Evolutionary conservation across 2,329 filamentous ascomycete genomes (phyloP), one percentile per base, ranked within the genome.

Genomic region (Trichophyton schoenleinii): DNA sequence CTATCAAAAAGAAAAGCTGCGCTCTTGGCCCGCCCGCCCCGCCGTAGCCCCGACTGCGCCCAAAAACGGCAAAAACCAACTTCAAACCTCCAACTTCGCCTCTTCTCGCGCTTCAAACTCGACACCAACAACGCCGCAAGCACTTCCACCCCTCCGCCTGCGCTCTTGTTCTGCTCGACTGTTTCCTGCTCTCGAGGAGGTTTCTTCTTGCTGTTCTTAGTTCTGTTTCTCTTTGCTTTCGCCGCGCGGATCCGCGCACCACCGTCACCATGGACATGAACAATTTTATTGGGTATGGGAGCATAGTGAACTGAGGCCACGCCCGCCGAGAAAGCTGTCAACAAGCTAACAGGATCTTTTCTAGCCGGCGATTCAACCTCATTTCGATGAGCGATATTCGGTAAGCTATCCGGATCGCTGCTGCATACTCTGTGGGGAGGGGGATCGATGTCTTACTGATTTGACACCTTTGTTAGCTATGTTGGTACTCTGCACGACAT

Each of bases 381-480:
- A 94, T 96, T 77, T 96, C 91, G 64, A 95, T 92, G 81, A 96
- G 90, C 77, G 91, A 96, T 78, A 96, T 96, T 78, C 89, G 91
- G 89, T 96, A 82, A 72, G 85, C 77, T 65, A 60, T 62, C 42
- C 48, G 61, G 64, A 62, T 64, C 64, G 66, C 62, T 36, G 20
- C 52, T 49, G 38, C 7, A n/a, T 31, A n/a, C 52, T 59, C 61
- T 15, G n/a, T 22, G n/a, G 3, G 42, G 41, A 15, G 36, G 42
- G 41, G 25, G 36, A 3, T 11, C 20, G 28, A n/a, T 34, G 13
- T 31, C 44, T 15, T 15, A 8, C 34, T 38, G 11, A 38, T 38
- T 58, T 58, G 22, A 25, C 55, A 48, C 6, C 38, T 9, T 36
- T 22, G 18, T 44, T 71, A 96, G 91, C 77, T 97, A 97, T 79